Percentiles rank a stretch among this genome's conserved stretches.
Conservation (phyloP, 768 basidiomycete genomes). For the Wakefieldia striispora region DNA sequence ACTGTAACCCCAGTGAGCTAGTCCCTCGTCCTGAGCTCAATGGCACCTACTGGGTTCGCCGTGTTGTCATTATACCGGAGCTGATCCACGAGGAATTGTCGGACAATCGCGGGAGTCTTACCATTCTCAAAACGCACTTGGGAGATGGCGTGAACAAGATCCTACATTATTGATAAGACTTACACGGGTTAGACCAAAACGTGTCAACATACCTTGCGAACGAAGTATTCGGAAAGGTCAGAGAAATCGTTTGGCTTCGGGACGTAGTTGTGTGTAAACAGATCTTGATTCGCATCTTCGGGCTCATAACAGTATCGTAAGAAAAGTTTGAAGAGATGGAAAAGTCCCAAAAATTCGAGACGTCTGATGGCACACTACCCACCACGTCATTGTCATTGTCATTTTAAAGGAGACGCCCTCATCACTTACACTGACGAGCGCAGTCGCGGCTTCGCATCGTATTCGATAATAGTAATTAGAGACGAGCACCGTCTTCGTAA, state of each 20-base stretch:
- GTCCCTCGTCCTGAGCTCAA: not conserved
- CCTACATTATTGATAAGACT: slow-evolving; percentile 40
- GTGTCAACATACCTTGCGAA: slow-evolving; percentile 68
- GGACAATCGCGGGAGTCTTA: slow-evolving; percentile 81
- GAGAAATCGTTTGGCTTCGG: slow-evolving; percentile 94
- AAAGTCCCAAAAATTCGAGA: slow-evolving; percentile 86
- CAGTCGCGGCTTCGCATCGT: slow-evolving; percentile 89
- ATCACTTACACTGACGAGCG: slow-evolving; percentile 70
- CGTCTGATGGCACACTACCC: slow-evolving; percentile 77
- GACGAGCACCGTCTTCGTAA: slow-evolving; percentile 92
- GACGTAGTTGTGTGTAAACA: slow-evolving; percentile 87
- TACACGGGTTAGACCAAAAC: not conserved
- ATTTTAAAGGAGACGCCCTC: slow-evolving; percentile 2
- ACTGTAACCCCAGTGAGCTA: slow-evolving; percentile 45
- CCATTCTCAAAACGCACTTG: slow-evolving; percentile 84
- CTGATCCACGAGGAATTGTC: slow-evolving; percentile 87
- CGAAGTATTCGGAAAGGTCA: slow-evolving; percentile 89
- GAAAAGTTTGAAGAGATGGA: slow-evolving; percentile 95
- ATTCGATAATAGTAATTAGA: slow-evolving; percentile 96
- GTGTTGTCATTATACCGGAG: slow-evolving; percentile 97
- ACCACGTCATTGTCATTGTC: slow-evolving; percentile 12
- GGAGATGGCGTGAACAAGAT: slow-evolving; percentile 78
- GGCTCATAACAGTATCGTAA: slow-evolving; percentile 88
- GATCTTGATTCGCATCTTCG: slow-evolving; percentile 74
- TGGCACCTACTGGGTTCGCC: slow-evolving; percentile 67